Evolutionary conservation across 2,329 filamentous ascomycete species (phyloP), one percentile per base, ranked within the genome.

Genomic region (Fusarium austroafricanum): DNA sequence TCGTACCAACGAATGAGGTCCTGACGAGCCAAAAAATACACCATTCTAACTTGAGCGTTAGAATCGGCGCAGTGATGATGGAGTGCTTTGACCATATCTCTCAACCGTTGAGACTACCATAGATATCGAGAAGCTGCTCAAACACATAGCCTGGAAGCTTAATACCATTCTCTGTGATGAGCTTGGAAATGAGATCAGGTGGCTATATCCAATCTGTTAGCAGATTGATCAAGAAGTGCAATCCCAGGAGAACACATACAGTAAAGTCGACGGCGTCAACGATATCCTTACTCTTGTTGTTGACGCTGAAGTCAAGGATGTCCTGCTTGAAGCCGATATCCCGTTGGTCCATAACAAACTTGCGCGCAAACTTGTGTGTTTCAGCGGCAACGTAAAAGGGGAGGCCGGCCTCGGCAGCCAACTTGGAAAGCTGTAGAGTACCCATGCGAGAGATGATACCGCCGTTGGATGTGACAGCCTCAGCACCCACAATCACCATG

Each of bases 351-450:
- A 96, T 82, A 2, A 95, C 93, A 73, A 94, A 96, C 55, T 96
- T 86, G 73, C 94, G 87, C 44, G 96, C 93, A 76, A 99, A 97
- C 81, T 99, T 99, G 83, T 99, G 96, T 73, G 92, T 96, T 82
- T 99, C 96, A 2, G 92, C 92, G 7, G 96, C 94, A 18, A 97
- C 94, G 75, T 96, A 97, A 72, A 98, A 93, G 0, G 92, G 92
- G 66, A 92, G 90, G 38, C 90, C 88, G 43, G 83, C 83, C 28
- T 80, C 78, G 73, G 90, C 90, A 7, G 94, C 94, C 52, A 97
- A 82, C 71, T 93, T 83, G 3, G 93, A 94, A 71, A 98, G 90
- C 81, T 97, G 94, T 72, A 92, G 95, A 4, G 87, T 89, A 52
- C 95, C 95, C 80, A 98, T 87, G 47, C 94, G 85, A 23, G 92